Conservation (phyloP, 306 rosid genomes). For the Senna siamea region DNA sequence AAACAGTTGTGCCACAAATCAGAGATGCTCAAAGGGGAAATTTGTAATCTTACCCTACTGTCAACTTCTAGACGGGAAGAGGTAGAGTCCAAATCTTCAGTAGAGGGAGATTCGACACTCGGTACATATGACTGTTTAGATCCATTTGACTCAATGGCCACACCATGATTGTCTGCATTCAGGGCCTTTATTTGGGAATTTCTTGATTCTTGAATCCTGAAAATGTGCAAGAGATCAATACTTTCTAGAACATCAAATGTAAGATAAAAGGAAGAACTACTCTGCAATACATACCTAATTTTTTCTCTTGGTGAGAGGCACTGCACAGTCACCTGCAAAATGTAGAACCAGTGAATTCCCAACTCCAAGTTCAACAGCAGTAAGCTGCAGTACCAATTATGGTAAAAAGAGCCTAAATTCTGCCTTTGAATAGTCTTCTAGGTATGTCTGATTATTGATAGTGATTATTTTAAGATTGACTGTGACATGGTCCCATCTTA, state of each 20-base stretch:
- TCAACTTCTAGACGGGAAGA: slow-evolving; percentile 44
- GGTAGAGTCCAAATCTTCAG: slow-evolving; percentile 42
- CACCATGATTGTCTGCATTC: slow-evolving; percentile 43
- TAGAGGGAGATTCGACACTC: slow-evolving; percentile 43
- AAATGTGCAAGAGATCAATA: slow-evolving; percentile 39
- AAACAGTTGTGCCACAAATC: slow-evolving; percentile 29
- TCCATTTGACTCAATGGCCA: slow-evolving; percentile 40
- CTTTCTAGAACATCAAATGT: slow-evolving; percentile 19
- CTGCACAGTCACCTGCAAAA: slow-evolving; percentile 56
- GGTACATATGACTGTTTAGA: slow-evolving; percentile 45
- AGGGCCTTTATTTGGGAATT: slow-evolving; percentile 39
- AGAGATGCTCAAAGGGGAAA: slow-evolving; percentile 26
- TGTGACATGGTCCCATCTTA: not conserved
- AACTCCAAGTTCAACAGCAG: slow-evolving; percentile 38
- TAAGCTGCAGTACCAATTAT: slow-evolving; percentile 21
- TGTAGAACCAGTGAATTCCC: slow-evolving; percentile 36
- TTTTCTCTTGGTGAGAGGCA: slow-evolving; percentile 52
- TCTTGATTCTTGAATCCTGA: slow-evolving; percentile 50
- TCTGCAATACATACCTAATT: slow-evolving; percentile 43
- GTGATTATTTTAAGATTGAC: not conserved
- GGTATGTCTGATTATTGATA: not conserved
- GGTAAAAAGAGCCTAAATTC: slow-evolving; percentile 20
- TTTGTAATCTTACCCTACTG: slow-evolving; percentile 43
- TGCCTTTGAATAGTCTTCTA: slow-evolving; percentile 4
- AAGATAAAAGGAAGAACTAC: slow-evolving; percentile 21